Conservation (phyloP, 805 yeast species). For the Pichia nanzhaoensis region DNA sequence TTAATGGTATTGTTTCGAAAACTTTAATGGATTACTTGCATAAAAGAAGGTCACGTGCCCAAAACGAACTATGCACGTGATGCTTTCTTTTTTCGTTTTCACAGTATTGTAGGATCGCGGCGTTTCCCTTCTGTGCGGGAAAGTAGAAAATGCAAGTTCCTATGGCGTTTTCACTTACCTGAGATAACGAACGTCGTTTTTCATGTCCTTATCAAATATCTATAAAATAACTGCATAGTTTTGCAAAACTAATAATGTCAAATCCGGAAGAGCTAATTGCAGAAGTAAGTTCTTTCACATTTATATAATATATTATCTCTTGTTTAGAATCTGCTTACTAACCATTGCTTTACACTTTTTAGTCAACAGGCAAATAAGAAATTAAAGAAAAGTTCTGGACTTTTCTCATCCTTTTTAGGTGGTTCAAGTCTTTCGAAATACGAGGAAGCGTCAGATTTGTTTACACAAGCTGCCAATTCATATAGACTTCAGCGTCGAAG, state of each 20-base stretch:
- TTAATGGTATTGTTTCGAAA: too few relatives aligned
- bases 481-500: constrained; percentile 72
- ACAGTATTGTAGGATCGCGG: too few relatives aligned
- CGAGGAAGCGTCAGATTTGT: constrained; percentile 92
- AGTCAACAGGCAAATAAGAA: constrained; percentile 57
- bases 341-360: not conserved
- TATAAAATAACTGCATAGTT: too few relatives aligned
- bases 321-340: not conserved
- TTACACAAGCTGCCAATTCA: constrained; percentile 87
- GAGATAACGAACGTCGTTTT: not conserved
- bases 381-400: constrained; percentile 62
- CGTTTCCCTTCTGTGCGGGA: too few relatives aligned
- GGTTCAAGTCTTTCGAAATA: constrained; percentile 53
- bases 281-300: constrained; percentile 24
- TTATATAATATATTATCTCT: not conserved
- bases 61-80: too few relatives aligned
- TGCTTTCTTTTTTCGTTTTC: too few relatives aligned
- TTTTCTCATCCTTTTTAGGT: constrained; percentile 57
- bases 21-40: too few relatives aligned
- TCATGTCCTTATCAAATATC: too few relatives aligned
- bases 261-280: constrained; percentile 29
- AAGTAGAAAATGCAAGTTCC: too few relatives aligned
- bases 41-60: too few relatives aligned
- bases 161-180: too few relatives aligned
- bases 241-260: constrained; percentile 22